Evolutionary conservation across 2,329 filamentous ascomycete species (phyloP), one percentile per base, ranked within the genome.

Genomic region (Waltergamsia citrina): DNA sequence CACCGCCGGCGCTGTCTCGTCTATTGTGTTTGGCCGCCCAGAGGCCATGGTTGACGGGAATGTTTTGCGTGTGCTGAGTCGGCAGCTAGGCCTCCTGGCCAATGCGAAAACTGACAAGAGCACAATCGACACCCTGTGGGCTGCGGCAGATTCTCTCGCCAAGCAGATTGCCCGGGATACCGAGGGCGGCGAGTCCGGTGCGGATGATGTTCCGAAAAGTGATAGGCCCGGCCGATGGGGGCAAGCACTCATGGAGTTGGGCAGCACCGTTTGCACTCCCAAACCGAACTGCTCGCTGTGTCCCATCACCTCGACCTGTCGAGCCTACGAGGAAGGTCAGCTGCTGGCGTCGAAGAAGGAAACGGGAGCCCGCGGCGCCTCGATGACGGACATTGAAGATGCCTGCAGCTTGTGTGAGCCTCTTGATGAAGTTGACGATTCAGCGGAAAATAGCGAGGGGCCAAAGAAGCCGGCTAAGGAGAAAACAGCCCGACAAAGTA

Each of bases 31-130:
- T 43, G 75, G 75, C 0, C 58, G 60, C 18, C 56, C 74, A 0
- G 71, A 67, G 22, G 64, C 75, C 2, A 74, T 80, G 62, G 70
- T 80, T 0, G 75, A 80, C 43, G 75, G 75, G 8, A 80, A 80
- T 38, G 75, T 80, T 7, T 48, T 74, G 16, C 59, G 75, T 9
- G 75, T 80, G 15, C 48, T 80, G 38, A 76, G 71, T 39, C 58
- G 75, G 17, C 75, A 79, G 49, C 53, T 78, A 15, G 75, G 73
- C 0, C 41, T 80, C 0, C 60, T 68, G 24, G 69, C 63, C 9
- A 69, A 78, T 41, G 65, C 67, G 10, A 78, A 79, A 47, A 58
- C 66, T 6, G 69, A 74, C 40, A 75, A 68, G 44, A 41, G 46
- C 3, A 59, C 66, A 10, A 59, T 69, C 18, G 73, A 76, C 41